Evolutionary conservation across 257 asterid species (phyloP).

Genomic region (Hygrophila difformis): DNA sequence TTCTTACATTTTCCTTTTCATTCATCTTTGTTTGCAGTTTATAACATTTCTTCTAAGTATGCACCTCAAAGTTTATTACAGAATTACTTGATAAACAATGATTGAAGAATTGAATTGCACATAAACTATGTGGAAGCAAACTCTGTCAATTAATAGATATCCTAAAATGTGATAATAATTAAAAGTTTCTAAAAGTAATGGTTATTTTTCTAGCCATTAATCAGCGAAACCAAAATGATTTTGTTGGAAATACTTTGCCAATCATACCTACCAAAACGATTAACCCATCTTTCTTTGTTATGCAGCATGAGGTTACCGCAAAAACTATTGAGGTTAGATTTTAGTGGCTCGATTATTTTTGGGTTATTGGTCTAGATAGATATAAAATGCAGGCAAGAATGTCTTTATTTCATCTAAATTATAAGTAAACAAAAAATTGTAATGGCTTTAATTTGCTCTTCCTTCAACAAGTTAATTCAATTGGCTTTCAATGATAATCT

Average conservation of each 20-base stretch:
- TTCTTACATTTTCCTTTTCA: background rate
- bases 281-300: slow-evolving; percentile 30
- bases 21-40: slow-evolving; percentile 21
- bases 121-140: too few species aligned
- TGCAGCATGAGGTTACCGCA: slow-evolving; percentile 50
- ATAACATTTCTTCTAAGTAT: slow-evolving; percentile 4
- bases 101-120: too few species aligned
- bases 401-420: too few species aligned
- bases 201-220: too few species aligned
- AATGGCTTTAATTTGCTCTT: too few species aligned
- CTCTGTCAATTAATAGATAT: too few species aligned
- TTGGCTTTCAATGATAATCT: slow-evolving; percentile 14
- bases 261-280: slow-evolving; percentile 23
- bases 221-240: too few species aligned
- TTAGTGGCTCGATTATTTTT: slow-evolving; percentile 9
- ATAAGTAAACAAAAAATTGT: too few species aligned
- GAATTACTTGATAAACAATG: background rate
- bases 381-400: too few species aligned
- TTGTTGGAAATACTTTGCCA: slow-evolving; percentile 16
- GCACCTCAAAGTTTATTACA: background rate
- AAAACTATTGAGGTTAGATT: slow-evolving; percentile 52
- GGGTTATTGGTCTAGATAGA: background rate
- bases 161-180: too few species aligned
- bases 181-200: too few species aligned
- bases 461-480: slow-evolving; percentile 5